Percentiles rank a stretch among this genome's conserved stretches.
Conservation (phyloP, 2,329 filamentous ascomycete genomes). For the Trichophaea hybrida region DNA sequence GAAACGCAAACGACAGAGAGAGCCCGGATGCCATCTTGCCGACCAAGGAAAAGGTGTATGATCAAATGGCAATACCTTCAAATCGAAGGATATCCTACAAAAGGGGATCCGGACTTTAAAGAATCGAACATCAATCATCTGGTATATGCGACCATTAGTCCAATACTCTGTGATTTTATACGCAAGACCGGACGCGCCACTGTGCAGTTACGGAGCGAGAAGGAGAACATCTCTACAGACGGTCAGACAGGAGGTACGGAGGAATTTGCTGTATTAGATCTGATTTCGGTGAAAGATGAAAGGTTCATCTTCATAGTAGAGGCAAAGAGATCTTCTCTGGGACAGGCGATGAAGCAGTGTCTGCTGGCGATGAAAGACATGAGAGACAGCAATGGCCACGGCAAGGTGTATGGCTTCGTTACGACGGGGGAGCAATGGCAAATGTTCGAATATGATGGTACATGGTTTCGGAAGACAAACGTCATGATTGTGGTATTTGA, state of each 20-base stretch:
- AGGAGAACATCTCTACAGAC: conserved; percentile 5
- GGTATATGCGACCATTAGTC: conserved; percentile 6
- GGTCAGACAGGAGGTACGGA: background rate
- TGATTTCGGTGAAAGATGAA: no score
- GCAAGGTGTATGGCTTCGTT: conserved; percentile 8
- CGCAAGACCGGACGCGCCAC: conserved; percentile 1
- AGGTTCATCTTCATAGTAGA: background rate
- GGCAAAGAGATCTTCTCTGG: background rate
- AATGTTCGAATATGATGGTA: conserved; percentile 8
- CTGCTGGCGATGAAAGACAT: conserved; percentile 8
- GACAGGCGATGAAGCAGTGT: no score
- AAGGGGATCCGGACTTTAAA: no score
- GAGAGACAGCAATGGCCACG: conserved; percentile 5
- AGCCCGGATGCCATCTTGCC: background rate
- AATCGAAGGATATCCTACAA: no score
- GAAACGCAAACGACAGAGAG: background rate
- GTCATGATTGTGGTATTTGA: no score
- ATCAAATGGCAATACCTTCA: no score
- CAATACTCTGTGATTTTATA: conserved; percentile 8
- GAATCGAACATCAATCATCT: conserved; percentile 11
- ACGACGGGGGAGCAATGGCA: no score
- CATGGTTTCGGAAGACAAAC: background rate
- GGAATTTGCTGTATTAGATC: conserved; percentile 2
- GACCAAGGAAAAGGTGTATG: background rate
- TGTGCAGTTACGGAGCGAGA: conserved; percentile 5